A percentile compares a stretch with the other conserved stretches of the same genome.
Evolutionary conservation across 2,329 filamentous ascomycete genomes (phyloP).

Genomic region (Trichoderma oligosporum): DNA sequence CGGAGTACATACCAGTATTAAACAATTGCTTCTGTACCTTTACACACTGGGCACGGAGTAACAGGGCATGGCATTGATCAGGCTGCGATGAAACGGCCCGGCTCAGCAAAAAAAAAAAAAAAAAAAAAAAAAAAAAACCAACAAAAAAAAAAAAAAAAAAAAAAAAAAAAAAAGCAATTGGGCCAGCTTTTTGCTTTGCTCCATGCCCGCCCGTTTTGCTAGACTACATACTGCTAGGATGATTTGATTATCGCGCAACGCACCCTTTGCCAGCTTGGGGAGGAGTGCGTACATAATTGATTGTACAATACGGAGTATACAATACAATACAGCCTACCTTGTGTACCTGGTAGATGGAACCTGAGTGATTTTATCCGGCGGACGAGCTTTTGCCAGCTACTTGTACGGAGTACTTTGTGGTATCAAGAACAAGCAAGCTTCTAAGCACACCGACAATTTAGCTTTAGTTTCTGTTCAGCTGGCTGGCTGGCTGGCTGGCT

Average conservation of each 20-base stretch:
- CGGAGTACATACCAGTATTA: no score
- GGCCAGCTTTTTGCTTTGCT: not conserved
- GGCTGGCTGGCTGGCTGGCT: no score
- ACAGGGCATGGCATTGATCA: not conserved
- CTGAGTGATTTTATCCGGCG: slow-evolving; percentile 19
- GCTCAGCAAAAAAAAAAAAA: no score
- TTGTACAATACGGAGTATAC: no score
- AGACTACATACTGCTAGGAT: slow-evolving; percentile 7
- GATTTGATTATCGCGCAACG: slow-evolving; percentile 6
- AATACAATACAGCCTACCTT: no score
- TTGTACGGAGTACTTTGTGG: not conserved
- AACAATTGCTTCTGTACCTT: not conserved
- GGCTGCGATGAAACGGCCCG: slow-evolving; percentile 18
- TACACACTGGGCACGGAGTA: not conserved
- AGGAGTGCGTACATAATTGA: slow-evolving; percentile 17
- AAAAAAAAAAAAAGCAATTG: no score
- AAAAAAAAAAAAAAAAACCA: no score
- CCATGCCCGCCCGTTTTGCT: not conserved
- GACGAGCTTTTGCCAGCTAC: slow-evolving; percentile 13
- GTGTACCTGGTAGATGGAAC: slow-evolving; percentile 17
- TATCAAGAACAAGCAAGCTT: not conserved
- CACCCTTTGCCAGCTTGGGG: slow-evolving; percentile 15
- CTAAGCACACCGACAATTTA: not conserved
- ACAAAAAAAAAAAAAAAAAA: no score
- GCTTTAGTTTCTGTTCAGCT: no score